Base-by-base conservation (phyloP, 2,329 filamentous ascomycete species). In the Aspergillus neoniger region DNA sequence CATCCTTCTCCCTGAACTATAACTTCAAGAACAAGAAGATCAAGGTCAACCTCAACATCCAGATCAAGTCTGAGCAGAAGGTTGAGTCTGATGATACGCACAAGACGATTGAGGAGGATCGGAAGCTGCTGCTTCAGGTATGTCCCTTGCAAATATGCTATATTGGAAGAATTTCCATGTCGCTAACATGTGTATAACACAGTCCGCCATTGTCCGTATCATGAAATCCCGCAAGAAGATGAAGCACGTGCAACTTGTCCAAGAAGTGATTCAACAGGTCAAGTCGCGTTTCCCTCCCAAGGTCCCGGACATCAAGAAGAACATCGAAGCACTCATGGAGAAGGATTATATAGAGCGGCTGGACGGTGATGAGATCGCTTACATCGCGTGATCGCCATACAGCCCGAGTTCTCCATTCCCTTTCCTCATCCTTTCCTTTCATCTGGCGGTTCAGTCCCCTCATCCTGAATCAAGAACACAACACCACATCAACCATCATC, bases 161-260 rank as follows among this genome's bases (percentile, higher is more conserved):
- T 10, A 36, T 15, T 36, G 2, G 17, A 49, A n/a, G 60, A 15
- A 28, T 32, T 36, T 44, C 10, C 23, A 36, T 9, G 21, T 49
- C n/a, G 21, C 60, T 67, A 55, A 68, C 55, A 17, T 48, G 15
- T 23, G 60, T 4, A 54, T 58, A 9, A 28, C 25, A 25, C 67
- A 99, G 94, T 98, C 95, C 64, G 93, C 94, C 23, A 98, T 99
- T 76, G 95, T 99, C 59, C 91, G 95, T 72, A 97, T 99, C 81
- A 99, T 99, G 95, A 99, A 99, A 83, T 96, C 94, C 3, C 90
- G 95, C 63, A 98, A 99, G 87, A 91, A 90, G 81, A 96, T 98
- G 91, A 98, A 97, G 86, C 94, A 99, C 80, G 88, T 89, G 63
- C 90, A 95, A 73, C 88, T 99, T 12, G 92, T 99, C 57, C 89